Base-by-base conservation (phyloP, 2,329 filamentous ascomycete genomes). In the Diaporthe sp. region DNA sequence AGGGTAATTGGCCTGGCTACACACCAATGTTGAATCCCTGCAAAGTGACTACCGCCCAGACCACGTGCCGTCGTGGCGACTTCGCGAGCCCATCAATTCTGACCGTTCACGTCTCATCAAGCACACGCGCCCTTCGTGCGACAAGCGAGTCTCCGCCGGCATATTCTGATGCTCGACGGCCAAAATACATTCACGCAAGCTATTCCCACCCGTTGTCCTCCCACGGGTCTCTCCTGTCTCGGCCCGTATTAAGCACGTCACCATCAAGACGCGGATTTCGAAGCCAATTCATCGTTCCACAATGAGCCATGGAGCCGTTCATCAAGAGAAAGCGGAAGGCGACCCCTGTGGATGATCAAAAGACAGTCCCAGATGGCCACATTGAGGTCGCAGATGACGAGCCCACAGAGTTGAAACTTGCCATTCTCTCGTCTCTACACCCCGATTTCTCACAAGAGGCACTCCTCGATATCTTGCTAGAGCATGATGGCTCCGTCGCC, bases 401-500 rank as follows among this genome's bases (percentile, higher is more conserved):
- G 62, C 92, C 94, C 1, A 99, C 97, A 0, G 97, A 98, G 77
- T 88, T 97, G 79, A 98, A 98, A 81, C 86, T 99, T 19, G 95
- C 95, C 1, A 87, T 98, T 1, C 86, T 99, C 4, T 90, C 93
- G 2, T 98, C 97, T 0, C 85, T 98, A 0, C 90, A 95, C 78
- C 91, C 94, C 0, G 82, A 87, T 0, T 78, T 92, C 5, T 88
- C 91, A 10, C 92, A 94, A 62, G 90, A 93, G 49, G 87, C 88
- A 0, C 87, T 98, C 0, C 88, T 99, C 0, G 96, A 98, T 78
- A 86, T 95, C 8, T 87, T 98, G 0, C 86, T 98, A 0, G 92
- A 92, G 0, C 92, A 94, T 76, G 90, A 96, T 39, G 97, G 97
- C 0, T 94, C 92, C 0, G 93, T 98, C 0, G 85, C 92, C 28